Conservation (phyloP, 208 protist genomes). For the Spongospora subterranea region DNA sequence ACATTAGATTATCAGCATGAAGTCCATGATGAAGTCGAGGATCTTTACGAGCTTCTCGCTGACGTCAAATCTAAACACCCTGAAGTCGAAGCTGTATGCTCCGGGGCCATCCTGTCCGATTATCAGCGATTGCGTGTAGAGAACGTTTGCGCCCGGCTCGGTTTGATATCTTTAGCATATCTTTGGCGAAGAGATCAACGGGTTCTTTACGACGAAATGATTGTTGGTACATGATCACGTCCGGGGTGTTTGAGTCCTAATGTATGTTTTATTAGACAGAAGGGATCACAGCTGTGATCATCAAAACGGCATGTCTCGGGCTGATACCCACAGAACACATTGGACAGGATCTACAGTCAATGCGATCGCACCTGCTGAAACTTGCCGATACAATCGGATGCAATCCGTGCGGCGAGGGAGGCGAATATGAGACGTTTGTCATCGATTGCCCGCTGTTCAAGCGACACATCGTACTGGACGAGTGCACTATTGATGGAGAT, state of each 20-base stretch:
- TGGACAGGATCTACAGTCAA: slow-evolving; percentile 82
- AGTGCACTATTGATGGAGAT: not conserved
- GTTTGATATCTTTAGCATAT: slow-evolving; percentile 88
- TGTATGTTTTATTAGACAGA: not conserved
- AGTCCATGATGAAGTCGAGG: slow-evolving; percentile 94
- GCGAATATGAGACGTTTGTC: slow-evolving; percentile 99
- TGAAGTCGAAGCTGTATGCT: slow-evolving; percentile 87
- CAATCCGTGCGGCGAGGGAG: slow-evolving; percentile 97
- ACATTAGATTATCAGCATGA: slow-evolving; percentile 80
- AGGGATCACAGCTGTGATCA: slow-evolving; percentile 10
- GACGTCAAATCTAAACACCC: slow-evolving; percentile 77
- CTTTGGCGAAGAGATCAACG: slow-evolving; percentile 91
- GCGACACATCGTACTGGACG: slow-evolving; percentile 57
- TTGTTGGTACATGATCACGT: slow-evolving; percentile 4
- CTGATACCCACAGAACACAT: slow-evolving; percentile 85
- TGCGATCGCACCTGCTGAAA: slow-evolving; percentile 68
- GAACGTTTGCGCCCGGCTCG: slow-evolving; percentile 90
- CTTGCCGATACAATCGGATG: slow-evolving; percentile 77
- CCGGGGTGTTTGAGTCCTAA: not conserved
- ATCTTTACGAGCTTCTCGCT: slow-evolving; percentile 87
- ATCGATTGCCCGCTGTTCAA: slow-evolving; percentile 93
- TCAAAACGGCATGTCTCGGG: slow-evolving; percentile 83
- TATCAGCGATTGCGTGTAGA: slow-evolving; percentile 97
- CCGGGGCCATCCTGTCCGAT: slow-evolving; percentile 87
- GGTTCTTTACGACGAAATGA: slow-evolving; percentile 88